Base-by-base conservation (phyloP, 176 grass and related monocot species). In the Oryza longistaminata region DNA sequence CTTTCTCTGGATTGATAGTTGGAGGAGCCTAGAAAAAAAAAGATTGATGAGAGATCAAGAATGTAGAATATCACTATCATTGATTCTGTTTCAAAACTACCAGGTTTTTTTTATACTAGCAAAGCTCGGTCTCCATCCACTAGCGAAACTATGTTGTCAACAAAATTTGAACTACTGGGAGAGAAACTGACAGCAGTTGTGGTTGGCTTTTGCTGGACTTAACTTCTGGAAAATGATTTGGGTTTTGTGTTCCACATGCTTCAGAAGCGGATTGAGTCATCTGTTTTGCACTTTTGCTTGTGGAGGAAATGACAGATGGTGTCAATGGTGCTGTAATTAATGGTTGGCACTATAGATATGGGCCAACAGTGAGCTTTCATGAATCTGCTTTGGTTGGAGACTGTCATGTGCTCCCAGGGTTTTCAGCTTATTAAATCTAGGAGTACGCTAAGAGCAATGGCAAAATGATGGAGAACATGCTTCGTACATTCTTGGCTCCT, bases 221-320 rank as follows among this genome's bases (percentile, higher is more conserved):
- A 27, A 76, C 87, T 97, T 48, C 71, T 86, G 85, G 89, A 94
- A 88, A 85, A 85, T 61, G 95, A 97, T 27, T 64, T 97, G 92
- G 78, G 40, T 66, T 90, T 87, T 74, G 87, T 97, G 76, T 85
- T 93, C 65, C 74, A 73, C 78, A 74, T 78, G 50, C 69, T 92
- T 67, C 78, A 81, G 62, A 91, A 82, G 78, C 91, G 92, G 87
- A 88, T 94, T 27, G 89, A 95, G 66, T 94, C 75, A 42, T 93
- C 84, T 82, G 92, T 94, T 90, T 85, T 93, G 66, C 87, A 33
- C 33, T 33, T 33, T 33, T 33, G 33, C 33, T 94, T 45, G 83
- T 97, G 89, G 92, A 97, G 80, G 95, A 97, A 90, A 91, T 85
- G 64, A 74, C 87, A 24, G 92, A 91, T 72, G 85, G 45, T 26